Evolutionary conservation across 2,329 filamentous ascomycete species (phyloP).

Genomic region (Alternaria ventricosa): DNA sequence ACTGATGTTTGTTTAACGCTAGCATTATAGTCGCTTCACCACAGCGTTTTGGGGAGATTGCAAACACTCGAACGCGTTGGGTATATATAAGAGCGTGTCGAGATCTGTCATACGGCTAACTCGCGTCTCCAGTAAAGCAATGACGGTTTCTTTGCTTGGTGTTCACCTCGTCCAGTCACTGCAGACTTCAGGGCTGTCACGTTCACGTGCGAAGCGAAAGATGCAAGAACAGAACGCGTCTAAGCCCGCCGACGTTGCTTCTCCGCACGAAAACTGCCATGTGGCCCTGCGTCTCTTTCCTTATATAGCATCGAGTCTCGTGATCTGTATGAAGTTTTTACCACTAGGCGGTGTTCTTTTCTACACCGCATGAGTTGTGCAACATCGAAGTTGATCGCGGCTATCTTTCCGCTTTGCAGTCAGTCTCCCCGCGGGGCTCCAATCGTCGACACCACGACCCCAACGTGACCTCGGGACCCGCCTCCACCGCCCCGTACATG

Average conservation of each 20-base stretch:
- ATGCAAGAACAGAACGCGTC: background rate
- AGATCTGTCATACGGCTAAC: background rate
- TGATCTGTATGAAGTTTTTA: background rate
- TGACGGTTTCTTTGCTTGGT: background rate
- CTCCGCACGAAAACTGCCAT: background rate
- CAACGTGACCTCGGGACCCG: conserved; percentile 4
- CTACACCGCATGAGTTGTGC: background rate
- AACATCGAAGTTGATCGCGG: conserved; percentile 1
- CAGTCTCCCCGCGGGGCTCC: conserved; percentile 8
- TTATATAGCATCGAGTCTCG: background rate
- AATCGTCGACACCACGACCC: conserved; percentile 3
- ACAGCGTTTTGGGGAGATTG: background rate
- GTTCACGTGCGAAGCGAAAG: background rate
- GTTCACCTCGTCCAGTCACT: background rate
- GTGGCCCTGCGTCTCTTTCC: background rate
- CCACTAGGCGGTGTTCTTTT: background rate
- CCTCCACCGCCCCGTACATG: conserved; percentile 4
- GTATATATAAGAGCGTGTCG: background rate
- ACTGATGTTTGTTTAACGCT: background rate
- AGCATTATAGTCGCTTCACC: background rate
- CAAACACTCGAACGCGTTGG: background rate
- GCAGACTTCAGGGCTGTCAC: background rate
- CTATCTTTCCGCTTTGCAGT: conserved; percentile 5
- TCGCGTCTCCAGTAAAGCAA: background rate
- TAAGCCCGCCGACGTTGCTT: background rate